A percentile compares a stretch with the other conserved stretches of the same genome.
Conservation (phyloP, 805 yeast species). For the Zygoascus biomembranicola region DNA sequence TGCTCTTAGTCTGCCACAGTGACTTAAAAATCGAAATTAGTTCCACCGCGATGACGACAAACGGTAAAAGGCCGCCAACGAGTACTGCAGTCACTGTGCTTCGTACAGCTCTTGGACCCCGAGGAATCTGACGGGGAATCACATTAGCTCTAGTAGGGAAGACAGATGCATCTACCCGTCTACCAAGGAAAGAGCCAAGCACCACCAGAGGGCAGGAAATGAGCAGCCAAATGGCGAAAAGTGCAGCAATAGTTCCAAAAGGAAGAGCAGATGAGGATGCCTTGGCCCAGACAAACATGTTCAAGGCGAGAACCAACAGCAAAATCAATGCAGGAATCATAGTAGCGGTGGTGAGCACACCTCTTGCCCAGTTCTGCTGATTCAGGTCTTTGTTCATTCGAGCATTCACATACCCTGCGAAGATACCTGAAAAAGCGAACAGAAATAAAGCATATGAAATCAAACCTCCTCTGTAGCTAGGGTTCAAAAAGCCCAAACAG, state of each 20-base stretch:
- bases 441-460: slow-evolving; percentile 50
- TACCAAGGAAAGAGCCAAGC: slow-evolving; percentile 50
- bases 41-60: slow-evolving; percentile 74
- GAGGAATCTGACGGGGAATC: slow-evolving; percentile 30
- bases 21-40: slow-evolving; percentile 63
- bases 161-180: slow-evolving; percentile 15
- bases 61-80: slow-evolving; percentile 66
- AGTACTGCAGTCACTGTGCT: slow-evolving; percentile 16
- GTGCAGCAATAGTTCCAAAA: slow-evolving; percentile 58
- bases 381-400: slow-evolving; percentile 51
- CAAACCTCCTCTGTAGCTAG: slow-evolving; percentile 60
- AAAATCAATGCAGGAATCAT: slow-evolving; percentile 35
- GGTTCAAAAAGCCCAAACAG: slow-evolving; percentile 47
- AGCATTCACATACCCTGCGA: slow-evolving; percentile 67
- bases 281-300: slow-evolving; percentile 66
- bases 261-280: slow-evolving; percentile 73
- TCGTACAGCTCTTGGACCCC: background rate
- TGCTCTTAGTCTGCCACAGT: slow-evolving; percentile 70
- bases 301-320: slow-evolving; percentile 45
- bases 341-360: slow-evolving; percentile 26
- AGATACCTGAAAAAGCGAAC: slow-evolving; percentile 61
- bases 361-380: slow-evolving; percentile 27
- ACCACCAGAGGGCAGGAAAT: slow-evolving; percentile 70
- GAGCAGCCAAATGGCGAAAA: slow-evolving; percentile 51
- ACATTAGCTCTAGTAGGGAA: slow-evolving; percentile 20